phyloP scores from a whole-genome alignment of 805 yeast species.

The Lipomyces yamadae region DNA sequence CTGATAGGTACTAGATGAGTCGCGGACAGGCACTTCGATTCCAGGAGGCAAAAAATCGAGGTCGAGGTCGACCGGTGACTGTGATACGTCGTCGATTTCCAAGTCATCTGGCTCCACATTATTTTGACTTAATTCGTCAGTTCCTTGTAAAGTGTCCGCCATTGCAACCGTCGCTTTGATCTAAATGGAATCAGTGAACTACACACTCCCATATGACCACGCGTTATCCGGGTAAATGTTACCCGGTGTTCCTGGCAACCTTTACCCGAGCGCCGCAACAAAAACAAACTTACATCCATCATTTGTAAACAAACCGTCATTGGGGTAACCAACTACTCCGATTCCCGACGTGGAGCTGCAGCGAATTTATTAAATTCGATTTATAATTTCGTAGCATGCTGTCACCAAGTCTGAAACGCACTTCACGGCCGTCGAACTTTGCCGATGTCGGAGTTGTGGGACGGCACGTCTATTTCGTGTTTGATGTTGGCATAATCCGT shows the following conservation, averaged over 20 bases:
- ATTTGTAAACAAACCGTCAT: not conserved
- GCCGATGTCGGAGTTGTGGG: conserved; percentile 36
- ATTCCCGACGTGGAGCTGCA: not conserved
- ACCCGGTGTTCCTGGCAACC: not conserved
- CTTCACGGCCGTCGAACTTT: conserved; percentile 27
- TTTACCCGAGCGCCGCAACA: conserved; percentile 2
- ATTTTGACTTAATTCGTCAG: not conserved
- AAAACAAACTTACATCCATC: not conserved
- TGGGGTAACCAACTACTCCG: not conserved
- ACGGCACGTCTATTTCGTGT: conserved; percentile 17
- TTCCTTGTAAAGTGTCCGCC: not conserved
- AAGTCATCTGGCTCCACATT: conserved; percentile 7
- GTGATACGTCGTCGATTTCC: not conserved
- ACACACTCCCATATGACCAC: not conserved
- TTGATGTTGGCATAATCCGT: not conserved
- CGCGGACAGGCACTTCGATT: conserved; percentile 16
- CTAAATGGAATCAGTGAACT: too few relatives aligned
- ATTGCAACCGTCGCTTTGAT: not conserved
- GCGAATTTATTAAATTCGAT: not conserved
- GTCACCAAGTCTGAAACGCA: conserved; percentile 22
- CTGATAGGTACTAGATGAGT: conserved; percentile 30
- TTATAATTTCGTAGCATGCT: conserved; percentile 11
- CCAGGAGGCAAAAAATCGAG: conserved; percentile 30
- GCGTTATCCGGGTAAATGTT: conserved; percentile 32
- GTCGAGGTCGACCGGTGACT: not conserved